Evolutionary conservation across 192 early-diverging fungal species (phyloP), one percentile per base, ranked within the genome.

Genomic region (Coemansia erecta): DNA sequence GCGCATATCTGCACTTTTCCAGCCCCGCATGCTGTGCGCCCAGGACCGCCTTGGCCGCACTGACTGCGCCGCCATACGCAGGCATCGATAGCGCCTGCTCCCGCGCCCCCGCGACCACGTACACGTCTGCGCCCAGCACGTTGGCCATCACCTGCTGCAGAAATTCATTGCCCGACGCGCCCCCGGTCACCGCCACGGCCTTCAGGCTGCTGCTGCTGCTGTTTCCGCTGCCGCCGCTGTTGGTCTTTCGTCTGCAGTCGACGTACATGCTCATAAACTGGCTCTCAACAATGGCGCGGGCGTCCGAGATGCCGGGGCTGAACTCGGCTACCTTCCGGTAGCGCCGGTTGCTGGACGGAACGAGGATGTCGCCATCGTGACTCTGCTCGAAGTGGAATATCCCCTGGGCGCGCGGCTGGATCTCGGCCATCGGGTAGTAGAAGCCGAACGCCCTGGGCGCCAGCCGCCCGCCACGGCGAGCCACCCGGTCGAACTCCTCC

Each of bases 341-440:
- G 28, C 9, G 17, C 43, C 42, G 10, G 19, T 23, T 40, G 81
- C 85, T 47, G 73, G 82, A 11, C 67, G 56, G 14, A 81, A 73
- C 7, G 17, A 63, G 18, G 2, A 65, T 31, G 22, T 63, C 22
- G 14, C 69, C 74, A 23, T 73, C 53, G n/a, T 8, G 1, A 4
- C 17, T 3, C 15, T 22, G 43, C 21, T 83, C 72, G 57, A 91
- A 90, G 17, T 83, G 72, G 60, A 83, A 84, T 10, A 91, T 64
- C 0, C 90, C 90, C 41, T 81, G 68, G 1, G 85, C 85, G 28
- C 80, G 80, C 2, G 92, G 92, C 56, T 85, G 85, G 50, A 93
- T 92, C 59, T 94, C 91, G 7, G 83, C 82, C 23, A 81, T 76
- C 15, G 78, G 81, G 60, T 83, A 92, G 68, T 90, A 93, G 68